Conservation (phyloP, 139 green algal genomes). For the Chlamydomonas sp. region DNA sequence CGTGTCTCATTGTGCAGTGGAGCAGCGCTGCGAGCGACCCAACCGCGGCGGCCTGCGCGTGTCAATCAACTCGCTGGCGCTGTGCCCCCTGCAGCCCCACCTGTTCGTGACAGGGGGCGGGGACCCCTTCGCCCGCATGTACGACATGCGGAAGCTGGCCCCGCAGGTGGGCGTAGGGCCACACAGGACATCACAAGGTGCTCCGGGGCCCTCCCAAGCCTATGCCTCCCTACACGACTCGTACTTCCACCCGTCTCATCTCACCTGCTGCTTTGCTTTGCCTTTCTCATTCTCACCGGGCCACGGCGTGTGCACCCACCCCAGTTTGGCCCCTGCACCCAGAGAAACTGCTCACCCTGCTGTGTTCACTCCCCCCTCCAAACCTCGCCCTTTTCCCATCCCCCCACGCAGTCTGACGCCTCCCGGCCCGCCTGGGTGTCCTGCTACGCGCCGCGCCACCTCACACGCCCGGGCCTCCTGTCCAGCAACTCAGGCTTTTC, state of each 20-base stretch:
- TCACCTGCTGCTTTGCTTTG: too few species aligned
- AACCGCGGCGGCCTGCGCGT: conserved; percentile 39
- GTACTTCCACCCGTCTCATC: too few species aligned
- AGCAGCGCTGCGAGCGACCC: conserved; percentile 45
- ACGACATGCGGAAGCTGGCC: conserved; percentile 47
- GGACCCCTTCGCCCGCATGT: conserved; percentile 49
- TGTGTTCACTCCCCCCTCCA: too few species aligned
- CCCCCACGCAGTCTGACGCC: neutral
- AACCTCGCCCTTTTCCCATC: too few species aligned
- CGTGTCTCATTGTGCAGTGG: conserved; percentile 19
- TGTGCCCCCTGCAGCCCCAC: conserved; percentile 38
- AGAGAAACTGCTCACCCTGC: too few species aligned
- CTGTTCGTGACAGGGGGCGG: conserved; percentile 45
- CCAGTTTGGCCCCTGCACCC: too few species aligned
- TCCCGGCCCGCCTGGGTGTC: conserved; percentile 23
- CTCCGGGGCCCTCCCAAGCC: neutral
- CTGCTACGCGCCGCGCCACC: conserved; percentile 31
- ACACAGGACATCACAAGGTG: neutral
- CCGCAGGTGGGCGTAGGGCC: neutral
- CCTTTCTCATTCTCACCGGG: too few species aligned
- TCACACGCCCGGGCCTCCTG: conserved; percentile 9
- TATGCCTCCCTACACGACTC: neutral
- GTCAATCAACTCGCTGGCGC: conserved; percentile 32
- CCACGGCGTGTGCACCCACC: too few species aligned
- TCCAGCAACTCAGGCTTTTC: neutral